Base-by-base conservation (phyloP, 75 land plant species). In the Selaginella moellendorffii region DNA sequence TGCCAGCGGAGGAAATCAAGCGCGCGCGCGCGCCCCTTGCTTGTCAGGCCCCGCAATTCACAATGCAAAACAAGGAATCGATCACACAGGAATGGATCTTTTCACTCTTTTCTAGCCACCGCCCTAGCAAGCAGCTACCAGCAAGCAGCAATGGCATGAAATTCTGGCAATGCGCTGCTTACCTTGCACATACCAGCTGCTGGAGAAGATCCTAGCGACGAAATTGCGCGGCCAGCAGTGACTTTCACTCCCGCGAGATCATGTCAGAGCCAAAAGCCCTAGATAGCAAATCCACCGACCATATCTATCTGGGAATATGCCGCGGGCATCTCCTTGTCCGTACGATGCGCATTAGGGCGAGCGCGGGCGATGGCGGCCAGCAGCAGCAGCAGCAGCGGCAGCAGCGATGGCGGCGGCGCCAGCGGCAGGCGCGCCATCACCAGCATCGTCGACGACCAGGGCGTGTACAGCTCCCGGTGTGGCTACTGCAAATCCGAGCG, bases 401-500 rank as follows among this genome's bases (percentile, higher is more conserved):
- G n/a, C n/a, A n/a, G n/a, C n/a, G n/a, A n/a, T n/a, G n/a, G n/a
- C n/a, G n/a, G n/a, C n/a, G n/a, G n/a, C n/a, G n/a, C n/a, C n/a
- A 68, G 71, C 31, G 27, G 53, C 31, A 28, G 23, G 8, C 29
- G 31, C 8, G 42, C 62, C 36, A 75, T 68, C 20, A 56, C 30
- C 42, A 80, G 81, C 68, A 65, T 72, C 25, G 75, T 85, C 26
- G 67, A 51, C n/a, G 89, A 85, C 61, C 67, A 36, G 12, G 83
- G 85, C 24, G 46, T 66, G n/a, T 71, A 73, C 22, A 53, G 21
- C 61, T 71, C 76, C 71, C 30, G 79, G 22, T 85, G 89, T 63
- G 89, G 83, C 21, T 82, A 85, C 63, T 85, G 85, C 67, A 76
- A 72, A 74, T 79, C 88, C 12, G 24, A 64, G n/a, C 36, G 54